Evolutionary conservation across 352 stramenopile genomes (phyloP).

Genomic region (Bremia lactucae): DNA sequence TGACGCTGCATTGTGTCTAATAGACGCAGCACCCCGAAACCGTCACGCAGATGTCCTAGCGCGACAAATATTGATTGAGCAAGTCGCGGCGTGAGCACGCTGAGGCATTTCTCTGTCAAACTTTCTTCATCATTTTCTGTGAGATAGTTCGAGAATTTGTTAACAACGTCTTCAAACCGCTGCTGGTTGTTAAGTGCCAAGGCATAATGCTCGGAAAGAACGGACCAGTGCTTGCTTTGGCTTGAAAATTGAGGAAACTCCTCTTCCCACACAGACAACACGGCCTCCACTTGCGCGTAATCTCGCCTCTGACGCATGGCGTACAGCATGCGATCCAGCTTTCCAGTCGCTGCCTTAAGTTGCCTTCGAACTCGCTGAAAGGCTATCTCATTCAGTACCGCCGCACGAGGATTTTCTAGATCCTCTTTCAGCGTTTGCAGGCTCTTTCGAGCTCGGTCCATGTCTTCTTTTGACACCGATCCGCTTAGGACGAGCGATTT

Average conservation of each 20-base stretch:
- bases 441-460: constrained; percentile 9
- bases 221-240: constrained; percentile 27
- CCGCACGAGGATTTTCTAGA: constrained; percentile 11
- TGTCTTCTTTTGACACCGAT: constrained; percentile 2
- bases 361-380: constrained; percentile 29
- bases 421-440: constrained; percentile 14
- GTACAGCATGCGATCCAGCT: constrained; percentile 37
- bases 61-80: constrained; percentile 41
- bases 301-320: constrained; percentile 21
- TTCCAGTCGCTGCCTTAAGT: constrained; percentile 38
- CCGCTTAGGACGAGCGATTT: constrained; percentile 5
- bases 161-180: constrained; percentile 43
- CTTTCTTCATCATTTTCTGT: neutral
- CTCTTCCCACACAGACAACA: constrained; percentile 37
- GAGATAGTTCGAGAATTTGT: constrained; percentile 26
- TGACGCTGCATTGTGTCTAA: constrained; percentile 23
- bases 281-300: constrained; percentile 36
- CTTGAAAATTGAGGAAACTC: constrained; percentile 39
- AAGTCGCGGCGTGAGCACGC: constrained; percentile 30
- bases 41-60: constrained; percentile 36
- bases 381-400: constrained; percentile 14
- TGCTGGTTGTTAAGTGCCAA: constrained; percentile 36
- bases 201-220: constrained; percentile 48
- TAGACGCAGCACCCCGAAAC: constrained; percentile 19
- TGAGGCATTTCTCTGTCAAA: neutral